Evolutionary conservation across 176 grass and related monocot genomes (phyloP).

Genomic region (Hordeum marinum): DNA sequence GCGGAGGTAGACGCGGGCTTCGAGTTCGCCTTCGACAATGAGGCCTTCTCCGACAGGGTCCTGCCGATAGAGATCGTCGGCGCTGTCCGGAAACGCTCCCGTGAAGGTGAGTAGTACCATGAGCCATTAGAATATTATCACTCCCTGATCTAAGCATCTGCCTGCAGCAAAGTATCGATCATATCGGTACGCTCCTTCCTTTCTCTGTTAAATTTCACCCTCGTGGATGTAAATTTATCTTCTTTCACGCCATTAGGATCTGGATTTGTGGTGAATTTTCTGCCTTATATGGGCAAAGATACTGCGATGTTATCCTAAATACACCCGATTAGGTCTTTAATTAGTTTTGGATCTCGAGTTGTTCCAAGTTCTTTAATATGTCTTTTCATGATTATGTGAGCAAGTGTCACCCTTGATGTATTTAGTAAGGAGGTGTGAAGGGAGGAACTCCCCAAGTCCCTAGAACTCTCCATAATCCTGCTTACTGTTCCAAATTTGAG

Average conservation of each 20-base stretch:
- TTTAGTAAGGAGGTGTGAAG: no score
- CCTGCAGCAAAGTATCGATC: no score
- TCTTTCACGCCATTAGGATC: neutral
- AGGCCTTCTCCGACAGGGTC: neutral
- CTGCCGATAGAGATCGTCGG: neutral
- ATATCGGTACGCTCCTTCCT: no score
- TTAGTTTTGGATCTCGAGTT: no score
- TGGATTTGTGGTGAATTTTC: neutral
- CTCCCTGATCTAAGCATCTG: neutral
- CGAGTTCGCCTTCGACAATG: neutral
- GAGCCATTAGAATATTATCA: neutral
- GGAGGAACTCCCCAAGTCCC: no score
- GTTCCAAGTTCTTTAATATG: neutral
- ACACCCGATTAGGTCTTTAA: no score
- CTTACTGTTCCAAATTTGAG: no score
- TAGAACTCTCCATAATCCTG: no score
- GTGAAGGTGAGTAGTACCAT: neutral
- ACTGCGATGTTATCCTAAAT: no score
- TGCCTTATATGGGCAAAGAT: no score
- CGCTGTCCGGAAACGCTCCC: neutral
- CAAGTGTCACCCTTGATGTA: no score
- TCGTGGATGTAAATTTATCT: neutral
- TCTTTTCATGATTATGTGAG: no score
- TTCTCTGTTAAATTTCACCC: neutral
- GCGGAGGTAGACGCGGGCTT: neutral